A percentile compares a stretch with the other conserved stretches of the same genome.
Evolutionary conservation across 768 basidiomycete species (phyloP).

Genomic region (Mycena floridula): DNA sequence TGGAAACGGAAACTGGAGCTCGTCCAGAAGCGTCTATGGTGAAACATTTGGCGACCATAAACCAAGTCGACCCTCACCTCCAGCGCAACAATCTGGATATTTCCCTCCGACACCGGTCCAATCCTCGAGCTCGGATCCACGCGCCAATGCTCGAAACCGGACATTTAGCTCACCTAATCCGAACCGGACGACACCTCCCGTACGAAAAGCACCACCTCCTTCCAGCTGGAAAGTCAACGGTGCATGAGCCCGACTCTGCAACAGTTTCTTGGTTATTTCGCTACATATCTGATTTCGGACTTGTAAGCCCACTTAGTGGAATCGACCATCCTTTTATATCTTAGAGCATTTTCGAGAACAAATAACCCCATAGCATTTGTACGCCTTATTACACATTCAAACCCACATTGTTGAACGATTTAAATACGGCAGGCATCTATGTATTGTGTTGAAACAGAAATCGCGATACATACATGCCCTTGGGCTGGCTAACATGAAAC

Average conservation of each 20-base stretch:
- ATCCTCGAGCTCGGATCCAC: conserved; percentile 21
- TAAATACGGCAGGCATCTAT: too few species aligned
- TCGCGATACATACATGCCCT: too few species aligned
- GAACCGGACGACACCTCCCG: conserved; percentile 10
- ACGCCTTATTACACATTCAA: not conserved
- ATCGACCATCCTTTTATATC: not conserved
- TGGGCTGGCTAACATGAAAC: too few species aligned
- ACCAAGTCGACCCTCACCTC: conserved; percentile 8
- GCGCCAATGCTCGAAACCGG: conserved; percentile 13
- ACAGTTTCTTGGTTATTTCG: not conserved
- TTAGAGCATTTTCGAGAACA: not conserved
- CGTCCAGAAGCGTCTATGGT: conserved; percentile 66
- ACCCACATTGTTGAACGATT: too few species aligned
- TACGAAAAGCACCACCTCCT: conserved; percentile 41
- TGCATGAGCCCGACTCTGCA: not conserved
- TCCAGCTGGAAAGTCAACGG: conserved; percentile 50
- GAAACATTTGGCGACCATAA: conserved; percentile 42
- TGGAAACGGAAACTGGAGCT: conserved; percentile 39
- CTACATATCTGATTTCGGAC: not conserved
- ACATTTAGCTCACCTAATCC: conserved; percentile 41
- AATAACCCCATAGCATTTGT: not conserved
- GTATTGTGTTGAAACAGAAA: too few species aligned
- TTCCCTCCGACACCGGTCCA: conserved; percentile 37
- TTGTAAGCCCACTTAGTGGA: not conserved
- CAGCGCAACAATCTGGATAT: conserved; percentile 26